Evolutionary conservation across 768 basidiomycete genomes (phyloP), one percentile per base, ranked within the genome.

Genomic region (Mycena chlorophos): DNA sequence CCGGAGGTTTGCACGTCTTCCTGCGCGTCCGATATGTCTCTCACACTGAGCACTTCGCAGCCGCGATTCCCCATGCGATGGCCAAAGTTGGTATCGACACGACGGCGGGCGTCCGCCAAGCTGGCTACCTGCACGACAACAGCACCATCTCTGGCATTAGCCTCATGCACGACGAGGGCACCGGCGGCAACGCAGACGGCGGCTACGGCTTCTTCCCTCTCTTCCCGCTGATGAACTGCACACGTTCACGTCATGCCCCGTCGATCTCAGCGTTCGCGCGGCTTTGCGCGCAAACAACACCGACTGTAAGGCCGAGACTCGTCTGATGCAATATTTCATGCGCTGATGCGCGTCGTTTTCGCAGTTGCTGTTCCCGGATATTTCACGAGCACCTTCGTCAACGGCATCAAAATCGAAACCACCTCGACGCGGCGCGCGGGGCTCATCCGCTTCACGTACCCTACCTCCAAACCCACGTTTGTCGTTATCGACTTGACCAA

Each of bases 361-460:
- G 19, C 37, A 80, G 79, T 69, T 46, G 80, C 79, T 5, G 64
- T 63, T 8, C 79, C 80, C 3, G 80, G 80, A 3, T 80, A 79
- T 54, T 81, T 81, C 55, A 76, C 77, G 4, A 74, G 77, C 3
- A 77, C 73, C 1, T 79, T 80, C 48, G 65, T 70, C 20, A 79
- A 79, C 54, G 68, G 69, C 3, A 79, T 80, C 29, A 70, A 78
- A 57, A 74, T 80, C 50, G 84, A 86, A 63, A 72, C 83, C 2
- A 85, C 84, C 1, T 82, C 82, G 0, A 85, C 83, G 2, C 75
- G 85, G 27, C 76, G 83, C 39, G 78, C 83, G 14, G 83, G 81
- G 0, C 67, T 85, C 25, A 84, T 85, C 58, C 77, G 80, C 1
- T 86, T 85, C 64, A 84, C 82, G 4, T 86, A 79, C 63, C 83